Evolutionary conservation across 2,329 filamentous ascomycete genomes (phyloP).

Genomic region (Zymoseptoria ardabiliae): DNA sequence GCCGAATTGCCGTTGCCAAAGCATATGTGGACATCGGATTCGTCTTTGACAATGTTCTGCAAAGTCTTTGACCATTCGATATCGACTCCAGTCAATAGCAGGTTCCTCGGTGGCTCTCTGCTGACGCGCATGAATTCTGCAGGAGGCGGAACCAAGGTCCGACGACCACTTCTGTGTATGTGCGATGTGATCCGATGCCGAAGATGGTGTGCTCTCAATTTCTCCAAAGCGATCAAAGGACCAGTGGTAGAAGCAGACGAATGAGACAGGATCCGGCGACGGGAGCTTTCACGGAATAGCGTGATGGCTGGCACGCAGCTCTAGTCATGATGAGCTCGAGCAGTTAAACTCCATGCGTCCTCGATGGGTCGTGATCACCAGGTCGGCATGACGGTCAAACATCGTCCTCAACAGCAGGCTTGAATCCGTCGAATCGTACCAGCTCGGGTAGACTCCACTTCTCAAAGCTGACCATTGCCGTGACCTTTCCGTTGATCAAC

Average conservation of each 20-base stretch:
- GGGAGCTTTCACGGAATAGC: neutral
- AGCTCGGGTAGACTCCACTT: neutral
- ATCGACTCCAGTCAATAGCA: constrained; percentile 4
- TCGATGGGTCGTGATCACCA: neutral
- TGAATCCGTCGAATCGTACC: constrained; percentile 8
- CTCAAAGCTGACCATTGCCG: constrained; percentile 36
- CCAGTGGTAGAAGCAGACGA: neutral
- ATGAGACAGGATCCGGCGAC: neutral
- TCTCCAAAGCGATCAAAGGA: neutral
- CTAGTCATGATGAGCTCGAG: too few species aligned
- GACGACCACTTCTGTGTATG: too few species aligned
- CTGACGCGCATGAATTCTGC: constrained; percentile 9
- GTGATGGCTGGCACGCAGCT: neutral
- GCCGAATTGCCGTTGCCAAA: constrained; percentile 8
- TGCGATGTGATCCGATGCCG: neutral
- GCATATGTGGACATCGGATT: constrained; percentile 1
- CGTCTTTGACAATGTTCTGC: constrained; percentile 1
- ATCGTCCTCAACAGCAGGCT: constrained; percentile 10
- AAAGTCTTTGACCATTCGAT: constrained; percentile 10
- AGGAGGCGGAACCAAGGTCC: constrained; percentile 14
- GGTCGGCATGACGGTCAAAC: constrained; percentile 7
- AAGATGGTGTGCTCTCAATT: neutral
- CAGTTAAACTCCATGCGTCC: neutral
- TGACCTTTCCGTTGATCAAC: constrained; percentile 74
- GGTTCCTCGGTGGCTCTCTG: constrained; percentile 1